Conservation (phyloP, 164 flowering plant genomes). For the Tetracentron sinense region DNA sequence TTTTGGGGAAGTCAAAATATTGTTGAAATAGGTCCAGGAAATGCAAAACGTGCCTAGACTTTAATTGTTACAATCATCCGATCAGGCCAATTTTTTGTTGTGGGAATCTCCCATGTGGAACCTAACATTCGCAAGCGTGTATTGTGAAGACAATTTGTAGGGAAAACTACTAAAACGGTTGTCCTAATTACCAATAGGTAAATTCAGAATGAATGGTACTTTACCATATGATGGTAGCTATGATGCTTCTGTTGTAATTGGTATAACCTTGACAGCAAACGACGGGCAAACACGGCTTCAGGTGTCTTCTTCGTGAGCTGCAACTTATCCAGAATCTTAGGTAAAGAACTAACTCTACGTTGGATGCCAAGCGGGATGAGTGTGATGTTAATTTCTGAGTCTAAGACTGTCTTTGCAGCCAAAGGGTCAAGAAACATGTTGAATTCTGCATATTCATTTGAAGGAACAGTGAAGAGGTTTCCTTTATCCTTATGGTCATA, state of each 20-base stretch:
- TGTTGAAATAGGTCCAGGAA: too few species aligned
- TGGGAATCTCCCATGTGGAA: too few species aligned
- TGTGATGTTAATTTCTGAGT: constrained; percentile 51
- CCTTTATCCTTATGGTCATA: constrained; percentile 38
- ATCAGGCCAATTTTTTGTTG: too few species aligned
- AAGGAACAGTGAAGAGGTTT: constrained; percentile 64
- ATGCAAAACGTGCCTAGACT: too few species aligned
- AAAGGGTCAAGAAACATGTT: constrained; percentile 92
- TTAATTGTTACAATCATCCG: too few species aligned
- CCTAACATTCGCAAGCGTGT: too few species aligned
- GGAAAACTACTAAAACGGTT: too few species aligned
- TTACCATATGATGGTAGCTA: constrained; percentile 71
- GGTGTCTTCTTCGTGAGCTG: constrained; percentile 44
- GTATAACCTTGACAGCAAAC: constrained; percentile 49
- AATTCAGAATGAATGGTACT: not conserved
- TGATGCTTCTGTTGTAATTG: constrained; percentile 37
- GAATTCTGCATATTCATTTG: constrained; percentile 71
- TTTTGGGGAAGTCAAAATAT: too few species aligned
- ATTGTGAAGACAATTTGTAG: too few species aligned
- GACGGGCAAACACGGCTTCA: constrained; percentile 45
- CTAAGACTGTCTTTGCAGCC: constrained; percentile 73
- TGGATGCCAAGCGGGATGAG: constrained; percentile 67
- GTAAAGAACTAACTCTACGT: constrained; percentile 41
- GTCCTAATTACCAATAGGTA: not conserved
- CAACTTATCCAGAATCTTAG: constrained; percentile 32